Percentiles rank a stretch among this genome's conserved stretches.
These are phyloP conservation scores for Calonectria pseudoturangicola DNA, from an alignment of 2,329 filamentous ascomycete genomes.

Conservation along the genomic window DNA sequence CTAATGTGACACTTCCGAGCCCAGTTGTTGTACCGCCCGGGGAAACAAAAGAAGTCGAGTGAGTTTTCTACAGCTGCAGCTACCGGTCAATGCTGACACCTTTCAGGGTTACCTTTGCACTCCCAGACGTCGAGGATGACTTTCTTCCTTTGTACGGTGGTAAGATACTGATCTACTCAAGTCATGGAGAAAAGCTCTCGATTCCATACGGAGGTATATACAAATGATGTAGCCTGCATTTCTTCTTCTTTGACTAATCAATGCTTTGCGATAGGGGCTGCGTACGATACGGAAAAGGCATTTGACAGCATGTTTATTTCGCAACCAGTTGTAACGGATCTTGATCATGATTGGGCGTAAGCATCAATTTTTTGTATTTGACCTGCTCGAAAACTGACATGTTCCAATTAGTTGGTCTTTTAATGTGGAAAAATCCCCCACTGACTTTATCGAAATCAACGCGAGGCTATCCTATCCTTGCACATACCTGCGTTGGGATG, in stretches of 20 bases:
- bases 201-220: constrained; percentile 64
- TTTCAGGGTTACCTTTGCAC: constrained; percentile 55
- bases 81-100: background rate
- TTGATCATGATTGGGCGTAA: constrained; percentile 52
- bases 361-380: background rate
- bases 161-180: constrained; percentile 64
- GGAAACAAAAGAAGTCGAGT: constrained; percentile 55
- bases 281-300: constrained; percentile 62
- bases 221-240: background rate
- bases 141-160: constrained; percentile 66
- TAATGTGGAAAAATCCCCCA: constrained; percentile 51
- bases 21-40: constrained; percentile 55
- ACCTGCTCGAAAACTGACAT: constrained; percentile 13
- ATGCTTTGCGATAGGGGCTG: constrained; percentile 53
- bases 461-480: constrained; percentile 58
- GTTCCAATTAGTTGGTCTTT: constrained; percentile 57
- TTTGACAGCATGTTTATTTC: constrained; percentile 61
- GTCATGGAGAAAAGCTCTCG: constrained; percentile 63
- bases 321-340: constrained; percentile 53
- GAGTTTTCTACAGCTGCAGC: constrained; percentile 12
- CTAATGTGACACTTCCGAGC: constrained; percentile 56
- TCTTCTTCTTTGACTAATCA: constrained; percentile 9
- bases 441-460: constrained; percentile 58
- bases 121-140: constrained; percentile 57
- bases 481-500: constrained; percentile 61